These are phyloP conservation scores for Wickerhamomyces hampshirensis DNA, from an alignment of 805 yeast species.

Conservation along the genomic window DNA sequence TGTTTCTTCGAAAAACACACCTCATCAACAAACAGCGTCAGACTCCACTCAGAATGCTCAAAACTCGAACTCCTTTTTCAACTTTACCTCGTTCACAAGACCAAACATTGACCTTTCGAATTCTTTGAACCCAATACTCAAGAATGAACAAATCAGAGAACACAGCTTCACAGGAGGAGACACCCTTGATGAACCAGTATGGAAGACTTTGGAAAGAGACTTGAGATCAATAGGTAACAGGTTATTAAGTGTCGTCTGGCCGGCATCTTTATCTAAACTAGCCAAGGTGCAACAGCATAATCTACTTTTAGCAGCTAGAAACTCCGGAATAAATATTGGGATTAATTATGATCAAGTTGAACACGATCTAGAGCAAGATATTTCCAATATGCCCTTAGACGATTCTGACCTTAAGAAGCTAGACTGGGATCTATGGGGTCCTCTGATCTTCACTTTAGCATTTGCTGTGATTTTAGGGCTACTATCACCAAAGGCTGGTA, in stretches of 20 bases:
- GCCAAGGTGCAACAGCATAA: constrained; percentile 29
- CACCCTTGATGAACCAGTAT: constrained; percentile 67
- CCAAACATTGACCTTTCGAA: constrained; percentile 29
- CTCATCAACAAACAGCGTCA: constrained; percentile 1
- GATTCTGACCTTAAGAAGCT: constrained; percentile 25
- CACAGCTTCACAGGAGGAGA: constrained; percentile 53
- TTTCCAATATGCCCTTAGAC: constrained; percentile 20
- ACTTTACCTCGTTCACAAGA: constrained; percentile 22
- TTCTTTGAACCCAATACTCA: constrained; percentile 27
- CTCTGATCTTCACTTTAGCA: constrained; percentile 54
- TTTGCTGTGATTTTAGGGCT: constrained; percentile 44
- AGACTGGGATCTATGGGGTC: constrained; percentile 72
- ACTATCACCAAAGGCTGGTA: constrained; percentile 25
- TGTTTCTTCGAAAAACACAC: constrained; percentile 4
- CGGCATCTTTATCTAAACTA: constrained; percentile 27
- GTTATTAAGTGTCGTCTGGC: constrained; percentile 40
- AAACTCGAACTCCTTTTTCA: constrained; percentile 20
- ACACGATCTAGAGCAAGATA: constrained; percentile 25
- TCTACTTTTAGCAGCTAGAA: constrained; percentile 24
- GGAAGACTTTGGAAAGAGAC: constrained; percentile 47
- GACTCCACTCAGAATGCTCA: constrained; percentile 4
- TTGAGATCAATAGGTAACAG: constrained; percentile 38
- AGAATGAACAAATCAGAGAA: constrained; percentile 25
- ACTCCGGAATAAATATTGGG: constrained; percentile 27
- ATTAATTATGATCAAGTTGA: constrained; percentile 25